Base-by-base conservation (phyloP, 2,329 filamentous ascomycete genomes). In the Nectriaceae sp. region DNA sequence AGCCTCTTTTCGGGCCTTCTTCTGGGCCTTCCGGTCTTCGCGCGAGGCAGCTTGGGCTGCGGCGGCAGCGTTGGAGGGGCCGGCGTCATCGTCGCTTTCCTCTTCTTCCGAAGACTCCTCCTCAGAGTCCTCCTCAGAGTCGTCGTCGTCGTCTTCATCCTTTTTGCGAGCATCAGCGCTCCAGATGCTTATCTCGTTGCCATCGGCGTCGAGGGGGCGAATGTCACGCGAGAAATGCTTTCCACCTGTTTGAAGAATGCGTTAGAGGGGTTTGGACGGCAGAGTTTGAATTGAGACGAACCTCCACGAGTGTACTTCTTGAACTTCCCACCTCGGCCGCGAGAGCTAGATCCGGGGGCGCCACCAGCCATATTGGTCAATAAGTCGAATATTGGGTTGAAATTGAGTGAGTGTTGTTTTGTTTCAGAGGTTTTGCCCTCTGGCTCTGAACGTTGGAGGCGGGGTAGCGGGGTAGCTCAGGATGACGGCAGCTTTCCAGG, bases 161-260 rank as follows among this genome's bases (percentile, higher is more conserved):
- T 71, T 65, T 31, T 70, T 68, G 46, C 73, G 61, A 40, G 72
- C 72, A 24, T 83, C 73, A 66, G 85, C 82, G 67, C 82, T 85
- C 89, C 93, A 96, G 82, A 96, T 93, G 77, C 88, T 86, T 54
- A 93, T 78, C 60, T 90, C 85, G 65, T 94, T 94, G 61, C 93
- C 94, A 66, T 97, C 89, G 60, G 85, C 86, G 65, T 97, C 92
- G 64, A 94, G 75, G 18, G 92, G 92, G 70, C 89, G 86, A 40
- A 97, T 84, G 69, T 97, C 87, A 58, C 90, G 88, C 59, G 92
- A 97, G 76, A 95, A 99, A 66, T 96, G 87, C 74, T 97, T 96
- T 65, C 94, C 94, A 54, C 92, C 92, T 96, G 56, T 39, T 35
- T 21, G 29, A 21, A 40, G 22, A 5, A 45, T 16, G 18, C 19